phyloP scores from a whole-genome alignment of 1,284 basidiomycete species.

The Cutaneotrichosporon dermatis region DNA sequence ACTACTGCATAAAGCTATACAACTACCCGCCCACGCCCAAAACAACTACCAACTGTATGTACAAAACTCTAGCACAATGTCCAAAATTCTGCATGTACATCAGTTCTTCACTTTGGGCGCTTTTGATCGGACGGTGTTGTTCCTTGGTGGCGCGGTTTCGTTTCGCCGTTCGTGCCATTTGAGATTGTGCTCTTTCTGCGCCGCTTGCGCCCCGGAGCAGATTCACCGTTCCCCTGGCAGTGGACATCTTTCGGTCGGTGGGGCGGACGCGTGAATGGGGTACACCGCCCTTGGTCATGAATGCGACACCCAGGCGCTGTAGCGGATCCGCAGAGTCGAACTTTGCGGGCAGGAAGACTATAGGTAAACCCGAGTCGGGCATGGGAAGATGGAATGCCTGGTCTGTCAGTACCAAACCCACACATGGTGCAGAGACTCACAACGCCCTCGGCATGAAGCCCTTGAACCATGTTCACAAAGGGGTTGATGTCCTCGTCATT shows the following conservation, averaged over 20 bases:
- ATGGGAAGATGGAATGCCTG: slow-evolving; percentile 43
- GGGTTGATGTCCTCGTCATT: slow-evolving; percentile 34
- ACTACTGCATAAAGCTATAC: not conserved
- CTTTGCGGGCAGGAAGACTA: slow-evolving; percentile 46
- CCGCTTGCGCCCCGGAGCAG: slow-evolving; percentile 2
- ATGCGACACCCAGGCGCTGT: slow-evolving; percentile 42
- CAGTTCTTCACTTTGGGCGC: not conserved
- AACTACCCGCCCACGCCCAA: not conserved
- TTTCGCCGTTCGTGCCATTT: not conserved
- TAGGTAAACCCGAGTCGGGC: slow-evolving; percentile 26
- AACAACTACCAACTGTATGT: too few species aligned
- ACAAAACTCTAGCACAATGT: not conserved
- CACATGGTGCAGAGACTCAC: slow-evolving; percentile 25
- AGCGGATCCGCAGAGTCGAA: slow-evolving; percentile 41
- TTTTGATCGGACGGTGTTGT: not conserved
- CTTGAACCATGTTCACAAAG: slow-evolving; percentile 43
- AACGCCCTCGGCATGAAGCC: slow-evolving; percentile 43
- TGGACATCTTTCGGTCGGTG: slow-evolving; percentile 3
- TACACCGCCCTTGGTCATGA: slow-evolving; percentile 41
- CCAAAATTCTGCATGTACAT: not conserved
- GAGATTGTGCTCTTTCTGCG: slow-evolving; percentile 11
- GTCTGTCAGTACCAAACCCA: not conserved
- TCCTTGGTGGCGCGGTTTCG: not conserved
- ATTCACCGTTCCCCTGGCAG: not conserved
- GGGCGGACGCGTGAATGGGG: slow-evolving; percentile 12